These are phyloP conservation scores for Fusarium praegraminearum DNA, from an alignment of 2,329 filamentous ascomycete species.

Conservation along the genomic window DNA sequence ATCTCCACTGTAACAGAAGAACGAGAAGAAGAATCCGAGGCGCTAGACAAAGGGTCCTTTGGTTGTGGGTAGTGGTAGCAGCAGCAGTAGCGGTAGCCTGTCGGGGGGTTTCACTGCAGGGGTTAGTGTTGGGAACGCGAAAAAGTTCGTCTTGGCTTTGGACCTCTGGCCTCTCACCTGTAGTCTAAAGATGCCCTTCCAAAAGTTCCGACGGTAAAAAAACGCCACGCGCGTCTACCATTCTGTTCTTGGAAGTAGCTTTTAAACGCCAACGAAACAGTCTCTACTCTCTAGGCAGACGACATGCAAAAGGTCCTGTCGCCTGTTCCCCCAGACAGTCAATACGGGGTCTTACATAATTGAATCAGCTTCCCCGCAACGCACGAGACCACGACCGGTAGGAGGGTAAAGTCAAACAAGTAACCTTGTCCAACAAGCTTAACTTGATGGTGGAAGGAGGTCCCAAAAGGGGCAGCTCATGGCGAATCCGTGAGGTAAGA, in stretches of 20 bases:
- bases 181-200: not conserved
- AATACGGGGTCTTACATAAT: constrained; percentile 13
- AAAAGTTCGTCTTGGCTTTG: constrained; percentile 34
- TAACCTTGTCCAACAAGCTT: constrained; percentile 31
- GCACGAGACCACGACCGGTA: not conserved
- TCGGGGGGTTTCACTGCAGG: constrained; percentile 18
- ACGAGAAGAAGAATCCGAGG: not conserved
- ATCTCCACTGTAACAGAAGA: constrained; percentile 2
- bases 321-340: not conserved
- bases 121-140: constrained; percentile 1
- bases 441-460: constrained; percentile 1
- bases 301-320: constrained; percentile 1
- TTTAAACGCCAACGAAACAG: not conserved
- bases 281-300: not conserved
- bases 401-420: not conserved
- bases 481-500: constrained; percentile 24
- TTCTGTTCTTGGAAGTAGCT: not conserved
- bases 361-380: constrained; percentile 17
- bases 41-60: constrained; percentile 42
- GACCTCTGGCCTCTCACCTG: not conserved
- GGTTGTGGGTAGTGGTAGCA: not conserved
- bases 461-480: constrained; percentile 26
- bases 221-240: constrained; percentile 1
- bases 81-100: not conserved
- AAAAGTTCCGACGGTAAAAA: constrained; percentile 29